Conservation (phyloP, 140 eudicot genomes). For the Stevia rebaudiana region DNA sequence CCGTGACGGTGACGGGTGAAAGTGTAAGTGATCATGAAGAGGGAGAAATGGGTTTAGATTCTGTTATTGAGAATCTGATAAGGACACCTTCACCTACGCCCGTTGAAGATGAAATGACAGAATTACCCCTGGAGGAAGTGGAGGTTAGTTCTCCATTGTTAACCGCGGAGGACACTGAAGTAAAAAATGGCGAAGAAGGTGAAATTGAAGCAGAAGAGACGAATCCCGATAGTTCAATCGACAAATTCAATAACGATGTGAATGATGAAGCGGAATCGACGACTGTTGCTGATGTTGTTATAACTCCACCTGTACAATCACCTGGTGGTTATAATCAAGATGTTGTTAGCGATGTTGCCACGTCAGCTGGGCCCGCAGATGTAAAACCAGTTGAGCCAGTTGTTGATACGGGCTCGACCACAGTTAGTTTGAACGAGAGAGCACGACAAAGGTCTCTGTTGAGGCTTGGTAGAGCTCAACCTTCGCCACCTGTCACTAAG, state of each 20-base stretch:
- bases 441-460: conserved; percentile 47
- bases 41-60: conserved; percentile 55
- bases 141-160: conserved; percentile 40
- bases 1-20: conserved; percentile 30
- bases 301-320: conserved; percentile 16
- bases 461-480: conserved; percentile 34
- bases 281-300: conserved; percentile 16
- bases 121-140: conserved; percentile 29
- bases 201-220: conserved; percentile 35
- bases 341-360: conserved; percentile 7
- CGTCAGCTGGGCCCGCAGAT: conserved; percentile 27
- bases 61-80: conserved; percentile 18
- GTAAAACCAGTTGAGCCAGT: conserved; percentile 34
- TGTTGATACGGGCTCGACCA: conserved; percentile 35
- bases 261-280: conserved; percentile 19
- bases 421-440: conserved; percentile 51
- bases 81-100: conserved; percentile 36
- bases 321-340: conserved; percentile 30
- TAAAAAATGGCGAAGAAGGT: conserved; percentile 48
- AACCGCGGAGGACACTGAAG: conserved; percentile 41
- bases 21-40: conserved; percentile 63
- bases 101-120: conserved; percentile 28
- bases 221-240: conserved; percentile 31
- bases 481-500: conserved; percentile 31
- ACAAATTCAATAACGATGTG: conserved; percentile 27